Percentiles rank a stretch among this genome's conserved stretches.
Evolutionary conservation across 768 basidiomycete genomes (phyloP).

Genomic region (Podaxis sp.): DNA sequence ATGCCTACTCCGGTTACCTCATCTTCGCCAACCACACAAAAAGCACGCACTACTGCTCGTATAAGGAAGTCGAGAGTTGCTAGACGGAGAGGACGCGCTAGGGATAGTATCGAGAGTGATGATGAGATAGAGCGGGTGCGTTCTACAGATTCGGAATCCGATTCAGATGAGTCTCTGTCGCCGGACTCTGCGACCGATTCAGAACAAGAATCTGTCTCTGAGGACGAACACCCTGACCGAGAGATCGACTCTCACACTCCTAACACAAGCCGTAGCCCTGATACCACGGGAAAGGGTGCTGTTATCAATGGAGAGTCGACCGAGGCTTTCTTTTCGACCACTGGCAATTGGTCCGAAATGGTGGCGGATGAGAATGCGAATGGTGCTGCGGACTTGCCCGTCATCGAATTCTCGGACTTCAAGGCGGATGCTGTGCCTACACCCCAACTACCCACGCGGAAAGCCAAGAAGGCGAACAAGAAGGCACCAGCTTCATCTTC

Average conservation of each 20-base stretch:
- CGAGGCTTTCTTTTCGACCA: conserved; percentile 47
- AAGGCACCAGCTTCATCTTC: not conserved
- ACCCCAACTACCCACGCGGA: conserved; percentile 30
- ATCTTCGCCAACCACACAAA: conserved; percentile 26
- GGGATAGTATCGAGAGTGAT: conserved; percentile 60
- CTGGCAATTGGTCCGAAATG: conserved; percentile 78
- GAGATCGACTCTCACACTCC: conserved; percentile 60
- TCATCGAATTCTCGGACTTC: conserved; percentile 77
- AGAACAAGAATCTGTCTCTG: conserved; percentile 66
- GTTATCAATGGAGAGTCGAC: conserved; percentile 27
- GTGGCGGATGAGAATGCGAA: conserved; percentile 69
- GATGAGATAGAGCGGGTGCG: conserved; percentile 74
- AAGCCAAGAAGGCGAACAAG: conserved; percentile 35
- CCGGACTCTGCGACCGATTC: conserved; percentile 54
- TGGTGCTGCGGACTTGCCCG: conserved; percentile 64
- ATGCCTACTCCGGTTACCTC: conserved; percentile 45
- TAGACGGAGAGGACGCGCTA: conserved; percentile 62
- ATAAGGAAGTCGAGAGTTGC: conserved; percentile 41
- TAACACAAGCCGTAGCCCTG: conserved; percentile 60
- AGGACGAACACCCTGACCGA: conserved; percentile 49
- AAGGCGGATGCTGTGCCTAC: conserved; percentile 32
- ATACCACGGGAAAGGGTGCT: conserved; percentile 27
- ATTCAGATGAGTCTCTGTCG: conserved; percentile 52
- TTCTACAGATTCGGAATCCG: conserved; percentile 61
- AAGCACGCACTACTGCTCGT: conserved; percentile 29